phyloP scores from a whole-genome alignment of 495 filamentous ascomycete genomes.

The Daldinia childiae region DNA sequence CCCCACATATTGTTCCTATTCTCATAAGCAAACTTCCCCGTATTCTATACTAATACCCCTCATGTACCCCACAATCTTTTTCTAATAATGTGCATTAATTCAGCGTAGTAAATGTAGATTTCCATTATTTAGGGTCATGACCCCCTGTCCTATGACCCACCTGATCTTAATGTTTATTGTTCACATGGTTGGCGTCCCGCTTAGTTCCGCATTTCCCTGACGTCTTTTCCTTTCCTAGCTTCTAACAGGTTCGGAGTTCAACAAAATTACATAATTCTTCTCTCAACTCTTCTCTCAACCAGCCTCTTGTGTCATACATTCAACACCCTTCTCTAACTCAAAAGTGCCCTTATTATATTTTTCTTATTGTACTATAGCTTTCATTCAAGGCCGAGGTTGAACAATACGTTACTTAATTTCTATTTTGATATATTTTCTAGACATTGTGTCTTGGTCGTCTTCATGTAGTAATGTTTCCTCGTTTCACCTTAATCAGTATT shows the following conservation, averaged over 20 bases:
- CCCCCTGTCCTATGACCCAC: slow-evolving; percentile 24
- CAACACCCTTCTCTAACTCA: background rate
- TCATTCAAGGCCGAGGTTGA: background rate
- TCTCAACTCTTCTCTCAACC: background rate
- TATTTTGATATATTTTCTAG: background rate
- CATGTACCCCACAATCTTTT: slow-evolving; percentile 16
- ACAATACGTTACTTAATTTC: background rate
- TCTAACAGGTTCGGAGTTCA: background rate
- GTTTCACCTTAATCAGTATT: background rate
- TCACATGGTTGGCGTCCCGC: slow-evolving; percentile 23
- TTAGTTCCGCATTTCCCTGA: slow-evolving; percentile 26
- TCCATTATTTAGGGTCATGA: background rate
- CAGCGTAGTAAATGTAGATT: background rate
- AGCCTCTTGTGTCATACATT: background rate
- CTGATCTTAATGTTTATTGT: slow-evolving; percentile 22
- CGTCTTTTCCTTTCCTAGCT: slow-evolving; percentile 6
- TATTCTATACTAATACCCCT: slow-evolving; percentile 17
- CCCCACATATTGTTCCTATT: background rate
- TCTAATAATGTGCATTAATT: background rate
- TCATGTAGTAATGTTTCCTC: background rate
- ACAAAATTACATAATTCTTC: background rate
- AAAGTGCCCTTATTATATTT: background rate
- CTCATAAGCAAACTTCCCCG: slow-evolving; percentile 12
- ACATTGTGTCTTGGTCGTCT: background rate
- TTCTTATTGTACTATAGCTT: background rate